Evolutionary conservation across 2,329 filamentous ascomycete genomes (phyloP).

Genomic region (Monilinia fructicola): DNA sequence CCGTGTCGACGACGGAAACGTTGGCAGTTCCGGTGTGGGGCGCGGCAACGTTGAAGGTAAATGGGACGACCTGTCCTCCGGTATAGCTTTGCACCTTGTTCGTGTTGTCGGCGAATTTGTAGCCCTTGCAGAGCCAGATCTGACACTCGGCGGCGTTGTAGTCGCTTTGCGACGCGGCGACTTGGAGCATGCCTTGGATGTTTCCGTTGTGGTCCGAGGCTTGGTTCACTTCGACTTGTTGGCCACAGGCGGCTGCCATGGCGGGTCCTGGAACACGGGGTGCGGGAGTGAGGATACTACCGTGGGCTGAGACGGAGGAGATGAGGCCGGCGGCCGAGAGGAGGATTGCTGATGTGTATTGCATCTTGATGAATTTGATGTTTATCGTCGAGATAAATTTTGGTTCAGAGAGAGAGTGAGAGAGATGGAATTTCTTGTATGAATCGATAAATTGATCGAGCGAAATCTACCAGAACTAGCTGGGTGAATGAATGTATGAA

Average conservation of each 20-base stretch:
- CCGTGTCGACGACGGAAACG: constrained; percentile 53
- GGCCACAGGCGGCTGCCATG: constrained; percentile 46
- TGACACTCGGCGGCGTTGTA: constrained; percentile 40
- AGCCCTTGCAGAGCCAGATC: constrained; percentile 51
- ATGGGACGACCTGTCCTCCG: constrained; percentile 46
- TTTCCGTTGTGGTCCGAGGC: constrained; percentile 38
- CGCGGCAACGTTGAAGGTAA: constrained; percentile 47
- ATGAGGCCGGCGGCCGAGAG: constrained; percentile 35
- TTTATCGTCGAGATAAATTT: constrained; percentile 2
- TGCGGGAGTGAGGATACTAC: constrained; percentile 47
- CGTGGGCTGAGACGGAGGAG: constrained; percentile 49
- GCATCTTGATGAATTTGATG: constrained; percentile 27
- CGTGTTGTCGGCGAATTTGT: constrained; percentile 47
- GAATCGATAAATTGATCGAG: constrained; percentile 1
- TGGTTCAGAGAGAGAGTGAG: constrained; percentile 1
- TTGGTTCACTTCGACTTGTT: constrained; percentile 44
- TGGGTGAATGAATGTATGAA: constrained; percentile 22
- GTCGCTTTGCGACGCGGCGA: constrained; percentile 39
- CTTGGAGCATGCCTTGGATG: constrained; percentile 42
- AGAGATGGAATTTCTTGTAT: not conserved
- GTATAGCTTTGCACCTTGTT: constrained; percentile 47
- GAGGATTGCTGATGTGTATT: constrained; percentile 34
- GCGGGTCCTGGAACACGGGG: constrained; percentile 47
- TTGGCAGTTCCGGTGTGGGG: constrained; percentile 56
- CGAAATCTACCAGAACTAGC: constrained; percentile 25